Evolutionary conservation across 306 rosid species (phyloP).

Genomic region (Oxytropis ochrocephala): DNA sequence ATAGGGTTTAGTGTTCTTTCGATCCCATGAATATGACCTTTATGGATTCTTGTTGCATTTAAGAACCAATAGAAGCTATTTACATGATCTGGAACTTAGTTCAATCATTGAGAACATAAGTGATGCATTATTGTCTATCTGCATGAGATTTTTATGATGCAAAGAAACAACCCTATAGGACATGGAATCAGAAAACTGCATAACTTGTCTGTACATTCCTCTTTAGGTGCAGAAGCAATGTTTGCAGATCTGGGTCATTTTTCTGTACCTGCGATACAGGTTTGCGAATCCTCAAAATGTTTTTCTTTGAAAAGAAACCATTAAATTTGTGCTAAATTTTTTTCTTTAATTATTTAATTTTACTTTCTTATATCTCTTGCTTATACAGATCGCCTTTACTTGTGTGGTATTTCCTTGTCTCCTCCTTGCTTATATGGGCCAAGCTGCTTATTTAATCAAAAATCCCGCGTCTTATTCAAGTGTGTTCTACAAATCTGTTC

Average conservation of each 20-base stretch:
- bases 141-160: not conserved
- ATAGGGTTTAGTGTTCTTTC: not conserved
- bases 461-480: conserved; percentile 39
- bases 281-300: conserved; percentile 19
- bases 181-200: not conserved
- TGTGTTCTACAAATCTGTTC: conserved; percentile 79
- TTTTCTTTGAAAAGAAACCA: not conserved
- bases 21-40: no score
- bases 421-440: conserved; percentile 95
- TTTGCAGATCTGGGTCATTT: conserved; percentile 98
- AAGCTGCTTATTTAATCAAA: conserved; percentile 79
- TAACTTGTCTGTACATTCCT: conserved; percentile 19
- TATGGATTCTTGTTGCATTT: no score
- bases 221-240: conserved; percentile 94
- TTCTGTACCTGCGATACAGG: conserved; percentile 85
- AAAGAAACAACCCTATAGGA: not conserved
- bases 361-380: not conserved
- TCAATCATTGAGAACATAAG: not conserved
- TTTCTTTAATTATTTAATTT: not conserved
- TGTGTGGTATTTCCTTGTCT: conserved; percentile 90
- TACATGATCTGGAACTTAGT: no score
- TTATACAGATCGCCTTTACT: conserved; percentile 76
- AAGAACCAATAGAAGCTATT: no score
- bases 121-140: not conserved
- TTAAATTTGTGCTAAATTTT: not conserved